Evolutionary conservation across 2,329 filamentous ascomycete species (phyloP).

Genomic region (Claviceps paspali): DNA sequence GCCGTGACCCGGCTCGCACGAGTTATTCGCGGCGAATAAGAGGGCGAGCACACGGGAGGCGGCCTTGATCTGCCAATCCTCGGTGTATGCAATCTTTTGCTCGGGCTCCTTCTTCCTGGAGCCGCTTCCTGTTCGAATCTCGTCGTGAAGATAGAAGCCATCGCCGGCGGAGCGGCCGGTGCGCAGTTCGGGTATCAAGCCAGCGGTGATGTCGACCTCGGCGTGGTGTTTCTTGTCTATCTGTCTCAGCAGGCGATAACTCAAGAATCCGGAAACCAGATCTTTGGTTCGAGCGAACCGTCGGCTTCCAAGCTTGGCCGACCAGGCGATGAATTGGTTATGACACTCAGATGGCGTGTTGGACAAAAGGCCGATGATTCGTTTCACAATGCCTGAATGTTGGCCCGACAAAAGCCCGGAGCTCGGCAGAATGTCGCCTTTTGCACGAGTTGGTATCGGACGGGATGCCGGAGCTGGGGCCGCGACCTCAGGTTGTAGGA

Average conservation of each 20-base stretch:
- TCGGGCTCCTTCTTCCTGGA: constrained; percentile 38
- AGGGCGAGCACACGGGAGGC: constrained; percentile 67
- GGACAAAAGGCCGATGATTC: constrained; percentile 64
- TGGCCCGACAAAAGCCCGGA: constrained; percentile 40
- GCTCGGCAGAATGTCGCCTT: constrained; percentile 11
- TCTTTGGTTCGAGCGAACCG: constrained; percentile 65
- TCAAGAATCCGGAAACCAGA: constrained; percentile 62
- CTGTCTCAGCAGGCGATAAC: constrained; percentile 60
- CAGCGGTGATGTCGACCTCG: constrained; percentile 45
- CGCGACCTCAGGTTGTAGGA: constrained; percentile 18
- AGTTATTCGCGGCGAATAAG: constrained; percentile 67
- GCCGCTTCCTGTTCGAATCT: constrained; percentile 41
- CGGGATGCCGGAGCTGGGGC: background rate
- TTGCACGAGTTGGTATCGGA: background rate
- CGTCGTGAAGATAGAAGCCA: constrained; percentile 58
- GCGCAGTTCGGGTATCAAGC: constrained; percentile 58
- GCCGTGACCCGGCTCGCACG: constrained; percentile 21
- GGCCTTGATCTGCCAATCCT: constrained; percentile 83
- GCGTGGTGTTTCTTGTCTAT: constrained; percentile 49
- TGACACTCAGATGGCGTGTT: constrained; percentile 65
- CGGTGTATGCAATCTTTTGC: constrained; percentile 49
- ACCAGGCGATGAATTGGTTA: constrained; percentile 62
- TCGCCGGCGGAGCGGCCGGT: constrained; percentile 36
- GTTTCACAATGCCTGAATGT: constrained; percentile 73
- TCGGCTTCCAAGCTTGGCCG: constrained; percentile 50